A percentile compares a stretch with the other conserved stretches of the same genome.
Conservation (phyloP, 345 rosid genomes). For the Aegle marmelos region DNA sequence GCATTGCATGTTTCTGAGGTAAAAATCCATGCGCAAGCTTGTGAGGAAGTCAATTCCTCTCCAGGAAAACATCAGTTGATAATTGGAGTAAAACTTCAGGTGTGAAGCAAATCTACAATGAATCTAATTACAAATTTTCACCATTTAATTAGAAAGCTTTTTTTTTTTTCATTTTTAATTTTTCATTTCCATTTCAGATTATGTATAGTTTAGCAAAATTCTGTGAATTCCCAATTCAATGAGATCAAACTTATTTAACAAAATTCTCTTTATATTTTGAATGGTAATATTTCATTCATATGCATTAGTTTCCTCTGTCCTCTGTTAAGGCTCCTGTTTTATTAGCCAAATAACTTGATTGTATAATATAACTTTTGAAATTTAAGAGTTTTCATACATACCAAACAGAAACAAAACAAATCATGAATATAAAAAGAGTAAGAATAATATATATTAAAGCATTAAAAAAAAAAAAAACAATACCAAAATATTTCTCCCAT, state of each 20-base stretch:
- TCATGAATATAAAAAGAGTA: neutral
- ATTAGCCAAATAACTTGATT: neutral
- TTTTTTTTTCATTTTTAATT: too few species aligned
- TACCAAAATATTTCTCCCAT: constrained; percentile 89
- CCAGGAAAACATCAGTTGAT: neutral
- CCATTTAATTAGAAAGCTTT: too few species aligned
- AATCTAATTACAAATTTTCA: neutral
- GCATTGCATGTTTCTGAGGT: neutral
- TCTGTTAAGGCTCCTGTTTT: neutral
- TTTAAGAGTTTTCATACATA: neutral
- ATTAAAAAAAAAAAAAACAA: neutral
- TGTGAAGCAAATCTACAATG: neutral
- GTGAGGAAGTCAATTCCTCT: neutral
- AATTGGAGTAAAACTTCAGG: neutral
- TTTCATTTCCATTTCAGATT: neutral
- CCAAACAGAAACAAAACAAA: neutral
- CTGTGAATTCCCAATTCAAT: neutral
- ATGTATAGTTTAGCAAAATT: neutral
- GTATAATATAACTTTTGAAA: neutral
- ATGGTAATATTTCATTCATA: neutral
- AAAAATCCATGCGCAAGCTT: neutral
- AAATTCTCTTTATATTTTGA: neutral
- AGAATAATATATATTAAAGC: neutral
- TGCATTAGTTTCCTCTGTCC: neutral
- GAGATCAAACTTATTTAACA: neutral